Conservation (phyloP, 805 yeast genomes). For the Yamadazyma ubonensis region DNA sequence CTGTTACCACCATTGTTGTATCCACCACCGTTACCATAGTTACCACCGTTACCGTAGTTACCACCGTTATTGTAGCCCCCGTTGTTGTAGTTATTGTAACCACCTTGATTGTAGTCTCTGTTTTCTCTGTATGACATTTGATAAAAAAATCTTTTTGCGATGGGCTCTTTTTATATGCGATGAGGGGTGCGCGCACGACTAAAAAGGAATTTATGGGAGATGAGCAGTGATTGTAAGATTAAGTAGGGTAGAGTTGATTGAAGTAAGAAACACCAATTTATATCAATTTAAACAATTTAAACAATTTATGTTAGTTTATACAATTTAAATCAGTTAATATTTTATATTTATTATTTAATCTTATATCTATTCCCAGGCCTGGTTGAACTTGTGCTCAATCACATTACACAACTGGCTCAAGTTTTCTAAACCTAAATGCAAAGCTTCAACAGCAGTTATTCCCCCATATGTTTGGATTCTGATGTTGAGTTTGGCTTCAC, state of each 20-base stretch:
- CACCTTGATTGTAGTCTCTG: constrained; percentile 14
- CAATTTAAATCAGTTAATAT: too few species aligned
- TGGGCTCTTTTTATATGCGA: constrained; percentile 4
- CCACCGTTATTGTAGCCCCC: constrained; percentile 30
- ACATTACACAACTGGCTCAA: constrained; percentile 78
- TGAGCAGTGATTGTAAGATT: constrained; percentile 1
- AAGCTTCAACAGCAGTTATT: constrained; percentile 86
- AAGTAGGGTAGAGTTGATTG: neutral
- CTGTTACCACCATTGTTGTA: constrained; percentile 41
- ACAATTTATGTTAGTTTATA: too few species aligned
- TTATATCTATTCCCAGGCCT: constrained; percentile 22
- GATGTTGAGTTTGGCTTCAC: constrained; percentile 83
- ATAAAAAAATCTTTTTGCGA: neutral
- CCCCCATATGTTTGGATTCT: constrained; percentile 91
- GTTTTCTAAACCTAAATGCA: constrained; percentile 87
- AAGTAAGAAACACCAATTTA: too few species aligned
- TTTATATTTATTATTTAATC: too few species aligned
- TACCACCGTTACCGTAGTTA: constrained; percentile 32
- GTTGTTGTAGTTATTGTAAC: constrained; percentile 20
- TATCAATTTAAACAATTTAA: too few species aligned
- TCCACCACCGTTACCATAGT: constrained; percentile 34
- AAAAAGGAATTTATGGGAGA: neutral
- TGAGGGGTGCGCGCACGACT: constrained; percentile 11
- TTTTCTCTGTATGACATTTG: constrained; percentile 14
- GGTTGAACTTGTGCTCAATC: constrained; percentile 76